These are phyloP conservation scores for Solanum chacoense DNA, from an alignment of 305 asterid genomes.

Conservation along the genomic window DNA sequence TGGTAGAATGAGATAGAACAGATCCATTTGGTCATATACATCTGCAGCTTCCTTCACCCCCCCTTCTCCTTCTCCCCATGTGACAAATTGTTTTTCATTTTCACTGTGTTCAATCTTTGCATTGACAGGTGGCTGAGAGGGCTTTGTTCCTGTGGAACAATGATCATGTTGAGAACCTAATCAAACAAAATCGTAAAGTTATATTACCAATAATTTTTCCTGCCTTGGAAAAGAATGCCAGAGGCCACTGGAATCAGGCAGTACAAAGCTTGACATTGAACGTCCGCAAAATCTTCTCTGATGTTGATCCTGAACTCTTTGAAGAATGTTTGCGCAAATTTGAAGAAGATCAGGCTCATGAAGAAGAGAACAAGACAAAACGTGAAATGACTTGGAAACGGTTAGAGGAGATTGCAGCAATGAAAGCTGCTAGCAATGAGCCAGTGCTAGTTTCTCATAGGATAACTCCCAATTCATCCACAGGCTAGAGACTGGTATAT, in stretches of 20 bases:
- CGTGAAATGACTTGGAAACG: constrained; percentile 71
- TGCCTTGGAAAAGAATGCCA: constrained; percentile 60
- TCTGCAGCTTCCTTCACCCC: neutral
- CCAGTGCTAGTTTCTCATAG: constrained; percentile 51
- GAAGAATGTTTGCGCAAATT: constrained; percentile 61
- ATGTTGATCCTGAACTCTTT: constrained; percentile 54
- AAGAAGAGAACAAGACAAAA: constrained; percentile 36
- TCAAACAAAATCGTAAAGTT: constrained; percentile 62
- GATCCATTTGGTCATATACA: neutral
- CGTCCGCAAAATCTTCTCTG: constrained; percentile 76
- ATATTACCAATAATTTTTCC: constrained; percentile 70
- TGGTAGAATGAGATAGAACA: neutral
- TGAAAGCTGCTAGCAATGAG: constrained; percentile 50
- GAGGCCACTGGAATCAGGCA: constrained; percentile 79
- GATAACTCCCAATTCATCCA: constrained; percentile 22
- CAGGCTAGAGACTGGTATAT: constrained; percentile 29
- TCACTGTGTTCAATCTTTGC: neutral
- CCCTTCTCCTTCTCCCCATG: neutral
- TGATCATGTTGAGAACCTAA: constrained; percentile 61
- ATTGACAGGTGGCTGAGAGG: constrained; percentile 67
- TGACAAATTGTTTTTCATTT: neutral
- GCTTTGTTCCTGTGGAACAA: constrained; percentile 83
- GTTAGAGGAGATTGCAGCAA: constrained; percentile 65
- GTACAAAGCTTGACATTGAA: constrained; percentile 63
- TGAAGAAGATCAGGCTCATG: constrained; percentile 53